Conservation (phyloP, 345 rosid genomes). For the Salix purpurea region DNA sequence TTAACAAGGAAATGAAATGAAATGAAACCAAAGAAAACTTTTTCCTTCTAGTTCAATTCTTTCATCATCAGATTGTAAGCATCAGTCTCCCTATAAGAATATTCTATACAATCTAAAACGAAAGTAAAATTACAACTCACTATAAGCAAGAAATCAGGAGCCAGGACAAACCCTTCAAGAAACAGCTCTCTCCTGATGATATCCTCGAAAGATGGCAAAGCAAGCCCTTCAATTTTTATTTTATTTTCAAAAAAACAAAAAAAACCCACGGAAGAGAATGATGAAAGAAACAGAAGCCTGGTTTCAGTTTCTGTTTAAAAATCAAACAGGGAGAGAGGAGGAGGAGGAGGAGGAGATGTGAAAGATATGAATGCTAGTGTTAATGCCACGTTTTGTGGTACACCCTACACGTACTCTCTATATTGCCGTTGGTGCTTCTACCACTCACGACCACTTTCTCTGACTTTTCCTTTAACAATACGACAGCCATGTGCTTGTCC, state of each 20-base stretch:
- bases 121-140: neutral
- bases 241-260: too few relatives aligned
- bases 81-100: neutral
- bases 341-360: neutral
- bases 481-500: neutral
- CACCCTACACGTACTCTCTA: slow-evolving; percentile 32
- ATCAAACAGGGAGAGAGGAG: neutral
- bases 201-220: neutral
- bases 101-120: too few relatives aligned
- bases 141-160: neutral
- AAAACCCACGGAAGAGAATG: neutral
- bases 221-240: neutral
- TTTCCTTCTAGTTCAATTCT: neutral
- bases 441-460: slow-evolving; percentile 15
- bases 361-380: neutral
- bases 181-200: neutral
- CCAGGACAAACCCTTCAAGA: neutral
- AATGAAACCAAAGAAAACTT: neutral
- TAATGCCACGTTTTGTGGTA: slow-evolving; percentile 17
- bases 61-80: neutral
- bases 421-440: slow-evolving; percentile 15
- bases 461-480: slow-evolving; percentile 8
- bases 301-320: neutral
- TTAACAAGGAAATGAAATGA: too few relatives aligned
- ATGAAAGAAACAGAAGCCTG: neutral